Conservation (phyloP, 2,329 filamentous ascomycete genomes). For the Diaporthe vexans region DNA sequence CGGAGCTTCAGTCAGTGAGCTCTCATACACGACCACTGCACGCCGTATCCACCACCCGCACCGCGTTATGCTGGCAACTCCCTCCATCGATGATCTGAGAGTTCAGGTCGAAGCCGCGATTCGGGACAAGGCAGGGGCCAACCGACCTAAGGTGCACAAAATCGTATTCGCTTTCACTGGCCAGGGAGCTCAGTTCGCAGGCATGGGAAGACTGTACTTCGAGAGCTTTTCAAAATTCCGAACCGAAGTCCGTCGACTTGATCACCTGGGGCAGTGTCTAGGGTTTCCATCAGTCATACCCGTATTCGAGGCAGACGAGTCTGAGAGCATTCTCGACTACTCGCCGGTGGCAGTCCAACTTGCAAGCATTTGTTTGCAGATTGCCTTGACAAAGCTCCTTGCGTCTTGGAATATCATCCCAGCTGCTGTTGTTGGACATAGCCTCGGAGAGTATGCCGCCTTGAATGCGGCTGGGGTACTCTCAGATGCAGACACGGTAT, state of each 20-base stretch:
- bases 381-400: conserved; percentile 70
- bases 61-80: conserved; percentile 63
- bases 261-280: conserved; percentile 62
- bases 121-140: conserved; percentile 57
- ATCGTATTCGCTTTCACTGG: conserved; percentile 69
- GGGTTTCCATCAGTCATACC: conserved; percentile 70
- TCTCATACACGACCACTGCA: conserved; percentile 79
- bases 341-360: conserved; percentile 68
- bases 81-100: conserved; percentile 57
- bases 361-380: conserved; percentile 67
- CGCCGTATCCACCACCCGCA: conserved; percentile 72
- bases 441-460: conserved; percentile 59
- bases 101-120: conserved; percentile 50
- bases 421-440: conserved; percentile 54
- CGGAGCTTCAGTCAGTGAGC: conserved; percentile 63
- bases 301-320: conserved; percentile 59
- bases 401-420: conserved; percentile 67
- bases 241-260: conserved; percentile 65
- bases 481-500: conserved; percentile 78
- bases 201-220: conserved; percentile 62
- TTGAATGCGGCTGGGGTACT: conserved; percentile 79
- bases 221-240: conserved; percentile 40
- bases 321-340: conserved; percentile 56
- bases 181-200: conserved; percentile 67
- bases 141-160: conserved; percentile 58